Percentiles rank a stretch among this genome's conserved stretches.
phyloP scores from a whole-genome alignment of 345 rosid species.

The Corchorus olitorius region DNA sequence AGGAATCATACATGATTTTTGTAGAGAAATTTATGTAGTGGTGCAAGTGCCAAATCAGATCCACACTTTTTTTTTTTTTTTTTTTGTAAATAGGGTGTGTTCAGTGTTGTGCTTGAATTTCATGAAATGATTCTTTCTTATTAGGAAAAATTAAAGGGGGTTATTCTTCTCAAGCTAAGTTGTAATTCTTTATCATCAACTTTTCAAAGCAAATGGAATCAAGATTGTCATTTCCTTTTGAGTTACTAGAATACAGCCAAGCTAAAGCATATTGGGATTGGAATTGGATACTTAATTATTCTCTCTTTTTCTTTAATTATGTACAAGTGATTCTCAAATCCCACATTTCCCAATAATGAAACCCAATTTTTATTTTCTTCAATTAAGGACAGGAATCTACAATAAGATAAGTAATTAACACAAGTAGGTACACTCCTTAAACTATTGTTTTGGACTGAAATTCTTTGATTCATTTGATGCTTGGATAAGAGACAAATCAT shows the following conservation, averaged over 20 bases:
- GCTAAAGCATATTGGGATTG: constrained; percentile 14
- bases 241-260: not conserved
- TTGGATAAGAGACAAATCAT: constrained; percentile 7
- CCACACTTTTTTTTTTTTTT: constrained; percentile 9
- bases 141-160: not conserved
- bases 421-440: not conserved
- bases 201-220: not conserved
- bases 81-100: not conserved
- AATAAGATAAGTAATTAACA: not conserved
- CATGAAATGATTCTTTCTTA: not conserved
- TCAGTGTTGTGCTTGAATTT: constrained; percentile 5
- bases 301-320: not conserved
- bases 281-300: not conserved
- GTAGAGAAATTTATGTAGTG: constrained; percentile 22
- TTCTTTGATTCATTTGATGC: constrained; percentile 3
- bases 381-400: not conserved
- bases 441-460: not conserved
- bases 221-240: not conserved
- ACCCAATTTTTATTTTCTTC: not conserved
- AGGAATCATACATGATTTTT: constrained; percentile 28
- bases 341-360: not conserved
- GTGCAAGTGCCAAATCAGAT: constrained; percentile 14
- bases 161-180: constrained; percentile 10
- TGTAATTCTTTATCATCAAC: not conserved
- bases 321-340: not conserved